phyloP scores from a whole-genome alignment of 805 yeast genomes.

The Wickerhamomyces mucosus region DNA sequence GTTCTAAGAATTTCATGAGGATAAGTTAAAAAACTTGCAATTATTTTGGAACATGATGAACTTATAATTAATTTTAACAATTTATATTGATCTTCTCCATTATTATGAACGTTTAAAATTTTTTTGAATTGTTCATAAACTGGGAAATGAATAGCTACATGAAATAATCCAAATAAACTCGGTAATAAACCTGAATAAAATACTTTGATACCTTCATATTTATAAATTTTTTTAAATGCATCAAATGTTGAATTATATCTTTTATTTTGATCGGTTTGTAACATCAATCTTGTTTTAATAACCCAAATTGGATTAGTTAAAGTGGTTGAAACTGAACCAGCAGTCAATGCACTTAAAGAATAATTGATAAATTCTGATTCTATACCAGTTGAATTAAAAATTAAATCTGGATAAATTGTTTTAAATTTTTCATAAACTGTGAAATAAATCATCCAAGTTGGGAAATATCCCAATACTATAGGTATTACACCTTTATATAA shows the following conservation, averaged over 20 bases:
- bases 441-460: constrained; percentile 96
- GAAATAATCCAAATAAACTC: constrained; percentile 80
- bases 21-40: constrained; percentile 81
- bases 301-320: constrained; percentile 97
- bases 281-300: constrained; percentile 88
- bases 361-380: constrained; percentile 28
- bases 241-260: constrained; percentile 72
- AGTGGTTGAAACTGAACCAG: constrained; percentile 81
- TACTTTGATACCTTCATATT: constrained; percentile 67
- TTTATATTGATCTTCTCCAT: constrained; percentile 16
- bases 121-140: constrained; percentile 74
- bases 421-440: constrained; percentile 81
- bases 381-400: constrained; percentile 15
- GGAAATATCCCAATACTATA: constrained; percentile 88
- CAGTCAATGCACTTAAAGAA: constrained; percentile 61
- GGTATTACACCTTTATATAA: constrained; percentile 87
- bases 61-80: constrained; percentile 47
- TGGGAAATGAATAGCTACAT: constrained; percentile 95
- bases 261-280: constrained; percentile 40
- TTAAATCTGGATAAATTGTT: constrained; percentile 34
- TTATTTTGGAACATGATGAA: constrained; percentile 74
- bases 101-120: constrained; percentile 24
- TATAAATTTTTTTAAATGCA: constrained; percentile 73
- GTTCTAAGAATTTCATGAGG: constrained; percentile 95
- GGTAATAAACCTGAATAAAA: constrained; percentile 89